Percentiles rank a stretch among this genome's conserved stretches.
Evolutionary conservation across 2,329 filamentous ascomycete species (phyloP).

Genomic region (Dothideomycetes sp.): DNA sequence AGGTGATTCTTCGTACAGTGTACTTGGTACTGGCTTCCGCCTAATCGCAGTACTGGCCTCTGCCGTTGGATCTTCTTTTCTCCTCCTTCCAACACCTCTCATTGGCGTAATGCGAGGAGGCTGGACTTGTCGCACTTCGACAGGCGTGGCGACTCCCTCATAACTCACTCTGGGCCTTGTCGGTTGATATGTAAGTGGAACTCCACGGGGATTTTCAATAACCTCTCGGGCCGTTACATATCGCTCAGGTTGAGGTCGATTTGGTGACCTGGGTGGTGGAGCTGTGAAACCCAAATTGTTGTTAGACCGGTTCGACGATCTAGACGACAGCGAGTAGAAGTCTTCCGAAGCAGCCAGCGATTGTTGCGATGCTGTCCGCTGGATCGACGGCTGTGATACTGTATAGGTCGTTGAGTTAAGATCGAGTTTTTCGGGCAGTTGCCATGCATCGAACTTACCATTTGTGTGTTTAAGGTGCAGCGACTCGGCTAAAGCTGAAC

Average conservation of each 20-base stretch:
- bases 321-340: conserved; percentile 38
- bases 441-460: conserved; percentile 16
- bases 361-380: conserved; percentile 31
- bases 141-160: conserved; percentile 13
- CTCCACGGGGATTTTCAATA: too few relatives aligned
- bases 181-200: too few relatives aligned
- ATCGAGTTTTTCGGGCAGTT: conserved; percentile 1
- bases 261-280: conserved; percentile 14
- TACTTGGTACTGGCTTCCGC: conserved; percentile 23
- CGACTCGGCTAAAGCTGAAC: conserved; percentile 10
- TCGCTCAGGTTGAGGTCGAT: conserved; percentile 16
- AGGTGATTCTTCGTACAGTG: conserved; percentile 14
- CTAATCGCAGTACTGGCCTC: conserved; percentile 7
- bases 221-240: conserved; percentile 14
- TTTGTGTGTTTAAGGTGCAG: conserved; percentile 31
- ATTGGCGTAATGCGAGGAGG: conserved; percentile 19
- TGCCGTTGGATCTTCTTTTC: conserved; percentile 5
- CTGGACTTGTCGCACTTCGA: conserved; percentile 11
- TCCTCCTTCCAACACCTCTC: conserved; percentile 20
- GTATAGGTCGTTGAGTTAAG: conserved; percentile 1
- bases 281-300: conserved; percentile 3
- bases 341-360: conserved; percentile 39
- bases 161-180: conserved; percentile 20
- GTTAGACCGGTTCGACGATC: conserved; percentile 12
- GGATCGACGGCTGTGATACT: conserved; percentile 29